Conservation (phyloP, 768 basidiomycete species). For the Hygrophorus pudorinus region DNA sequence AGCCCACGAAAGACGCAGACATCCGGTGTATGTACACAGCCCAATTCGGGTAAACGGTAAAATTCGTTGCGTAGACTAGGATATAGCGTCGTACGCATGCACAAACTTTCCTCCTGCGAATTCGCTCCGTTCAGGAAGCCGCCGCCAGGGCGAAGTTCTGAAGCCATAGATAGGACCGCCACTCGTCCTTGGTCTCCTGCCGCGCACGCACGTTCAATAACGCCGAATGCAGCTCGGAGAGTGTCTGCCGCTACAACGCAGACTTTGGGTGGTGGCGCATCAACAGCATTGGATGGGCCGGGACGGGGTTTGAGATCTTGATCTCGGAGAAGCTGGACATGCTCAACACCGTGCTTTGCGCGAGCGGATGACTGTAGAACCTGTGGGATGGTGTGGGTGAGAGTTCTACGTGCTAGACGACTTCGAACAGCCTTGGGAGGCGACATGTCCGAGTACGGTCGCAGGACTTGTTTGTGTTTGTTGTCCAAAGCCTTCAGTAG, state of each 20-base stretch:
- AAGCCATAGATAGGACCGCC: slow-evolving; percentile 14
- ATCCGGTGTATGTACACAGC: slow-evolving; percentile 12
- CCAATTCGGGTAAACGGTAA: slow-evolving; percentile 14
- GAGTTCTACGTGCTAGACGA: slow-evolving; percentile 11
- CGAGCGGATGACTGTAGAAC: slow-evolving; percentile 12
- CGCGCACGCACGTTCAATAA: slow-evolving; percentile 5
- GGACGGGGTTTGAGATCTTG: slow-evolving; percentile 1
- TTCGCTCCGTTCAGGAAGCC: slow-evolving; percentile 13
- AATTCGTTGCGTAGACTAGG: slow-evolving; percentile 10
- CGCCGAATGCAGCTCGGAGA: slow-evolving; percentile 9
- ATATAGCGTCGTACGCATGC: slow-evolving; percentile 14
- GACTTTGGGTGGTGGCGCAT: slow-evolving; percentile 5
- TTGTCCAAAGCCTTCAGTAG: too few relatives aligned
- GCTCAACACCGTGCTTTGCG: slow-evolving; percentile 9
- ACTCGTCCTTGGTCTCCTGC: slow-evolving; percentile 1
- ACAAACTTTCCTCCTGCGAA: slow-evolving; percentile 14
- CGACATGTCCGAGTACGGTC: too few relatives aligned
- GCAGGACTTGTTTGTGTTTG: too few relatives aligned
- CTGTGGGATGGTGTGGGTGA: slow-evolving; percentile 11
- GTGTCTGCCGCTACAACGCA: slow-evolving; percentile 12
- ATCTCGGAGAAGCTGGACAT: slow-evolving; percentile 9
- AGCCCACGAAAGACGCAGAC: slow-evolving; percentile 14
- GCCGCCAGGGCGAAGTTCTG: slow-evolving; percentile 13
- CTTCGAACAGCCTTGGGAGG: slow-evolving; percentile 8
- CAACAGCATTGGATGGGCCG: not conserved